Percentiles rank a stretch among this genome's conserved stretches.
phyloP scores from a whole-genome alignment of 164 flowering plant genomes.

The Stephania cephalantha region DNA sequence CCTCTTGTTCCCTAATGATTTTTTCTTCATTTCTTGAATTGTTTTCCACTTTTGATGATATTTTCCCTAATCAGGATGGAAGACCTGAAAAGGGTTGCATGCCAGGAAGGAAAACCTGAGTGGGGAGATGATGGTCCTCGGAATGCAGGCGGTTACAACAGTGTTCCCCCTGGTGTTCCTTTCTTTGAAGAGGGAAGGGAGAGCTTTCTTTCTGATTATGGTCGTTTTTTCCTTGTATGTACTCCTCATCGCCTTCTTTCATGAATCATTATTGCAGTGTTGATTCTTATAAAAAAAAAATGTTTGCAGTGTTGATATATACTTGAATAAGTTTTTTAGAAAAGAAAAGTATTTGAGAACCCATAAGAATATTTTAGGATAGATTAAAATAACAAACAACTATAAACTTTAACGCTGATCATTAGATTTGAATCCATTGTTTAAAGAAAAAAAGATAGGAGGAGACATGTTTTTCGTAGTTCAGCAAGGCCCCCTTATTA shows the following conservation, averaged over 20 bases:
- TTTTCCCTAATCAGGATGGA: conserved; percentile 33
- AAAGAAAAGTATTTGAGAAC: no score
- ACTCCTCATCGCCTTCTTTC: background rate
- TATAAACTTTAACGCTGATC: no score
- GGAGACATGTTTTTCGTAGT: background rate
- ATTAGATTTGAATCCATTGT: no score
- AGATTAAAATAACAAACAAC: background rate
- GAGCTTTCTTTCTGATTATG: conserved; percentile 53
- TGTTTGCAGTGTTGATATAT: no score
- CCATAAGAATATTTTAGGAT: background rate
- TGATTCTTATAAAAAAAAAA: no score
- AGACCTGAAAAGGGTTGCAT: conserved; percentile 40
- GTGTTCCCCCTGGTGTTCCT: conserved; percentile 40
- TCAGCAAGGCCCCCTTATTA: no score
- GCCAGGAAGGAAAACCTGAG: conserved; percentile 42
- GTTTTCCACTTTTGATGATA: background rate
- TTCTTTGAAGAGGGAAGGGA: conserved; percentile 50
- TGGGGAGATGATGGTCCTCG: conserved; percentile 57
- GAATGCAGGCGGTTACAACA: conserved; percentile 50
- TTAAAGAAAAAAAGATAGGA: background rate
- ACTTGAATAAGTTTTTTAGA: no score
- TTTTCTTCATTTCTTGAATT: background rate
- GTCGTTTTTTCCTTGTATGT: conserved; percentile 52
- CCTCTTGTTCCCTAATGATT: conserved; percentile 1
- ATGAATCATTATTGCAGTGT: background rate